These are phyloP conservation scores for Rosa multiflora DNA, from an alignment of 306 rosid genomes.

Conservation along the genomic window DNA sequence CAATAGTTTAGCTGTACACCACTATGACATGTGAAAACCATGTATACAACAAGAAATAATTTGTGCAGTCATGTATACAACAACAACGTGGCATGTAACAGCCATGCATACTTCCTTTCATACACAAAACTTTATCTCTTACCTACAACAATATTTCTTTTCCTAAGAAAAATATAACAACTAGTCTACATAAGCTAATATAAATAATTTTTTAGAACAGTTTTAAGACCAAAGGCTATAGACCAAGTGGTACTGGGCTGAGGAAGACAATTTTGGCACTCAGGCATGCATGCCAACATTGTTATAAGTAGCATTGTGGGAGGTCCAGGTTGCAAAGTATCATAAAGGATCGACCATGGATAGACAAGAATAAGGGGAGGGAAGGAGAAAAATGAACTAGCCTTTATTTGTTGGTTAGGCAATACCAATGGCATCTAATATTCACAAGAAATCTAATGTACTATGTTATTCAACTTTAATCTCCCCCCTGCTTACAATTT, in stretches of 20 bases:
- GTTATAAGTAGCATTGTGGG: no score
- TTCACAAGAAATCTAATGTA: not conserved
- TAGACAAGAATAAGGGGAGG: not conserved
- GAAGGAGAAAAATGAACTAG: not conserved
- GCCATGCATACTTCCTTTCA: no score
- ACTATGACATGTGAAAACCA: not conserved
- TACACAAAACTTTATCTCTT: no score
- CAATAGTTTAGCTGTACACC: not conserved
- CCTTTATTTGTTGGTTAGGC: not conserved
- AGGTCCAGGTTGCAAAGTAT: not conserved
- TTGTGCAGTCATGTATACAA: no score
- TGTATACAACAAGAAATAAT: no score
- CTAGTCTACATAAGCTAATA: not conserved
- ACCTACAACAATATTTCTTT: no score
- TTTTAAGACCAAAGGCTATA: no score
- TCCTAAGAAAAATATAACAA: not conserved
- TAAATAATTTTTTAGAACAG: not conserved
- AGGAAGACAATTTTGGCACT: no score
- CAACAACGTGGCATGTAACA: not conserved
- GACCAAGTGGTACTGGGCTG: no score
- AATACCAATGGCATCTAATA: not conserved
- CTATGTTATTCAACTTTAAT: not conserved
- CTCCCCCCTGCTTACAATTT: not conserved
- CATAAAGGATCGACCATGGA: not conserved
- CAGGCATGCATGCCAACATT: not conserved